Evolutionary conservation across 2,329 filamentous ascomycete species (phyloP).

Genomic region (Colletotrichum sojae): DNA sequence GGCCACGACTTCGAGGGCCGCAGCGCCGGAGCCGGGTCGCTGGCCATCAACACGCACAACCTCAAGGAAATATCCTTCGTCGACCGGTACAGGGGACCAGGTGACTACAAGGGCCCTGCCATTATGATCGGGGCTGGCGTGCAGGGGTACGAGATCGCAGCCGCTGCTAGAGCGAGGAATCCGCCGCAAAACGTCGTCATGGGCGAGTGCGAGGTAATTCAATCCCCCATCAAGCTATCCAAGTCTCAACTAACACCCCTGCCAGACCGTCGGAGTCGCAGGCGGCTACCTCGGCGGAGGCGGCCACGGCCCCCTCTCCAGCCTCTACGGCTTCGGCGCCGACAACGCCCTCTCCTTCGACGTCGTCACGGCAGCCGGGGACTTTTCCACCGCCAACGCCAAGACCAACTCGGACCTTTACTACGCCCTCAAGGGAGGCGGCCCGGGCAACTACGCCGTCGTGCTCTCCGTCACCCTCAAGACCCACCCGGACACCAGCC

Average conservation of each 20-base stretch:
- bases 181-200: constrained; percentile 61
- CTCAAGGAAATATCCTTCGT: constrained; percentile 63
- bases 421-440: constrained; percentile 70
- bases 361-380: constrained; percentile 61
- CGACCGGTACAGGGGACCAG: constrained; percentile 50
- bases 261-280: constrained; percentile 67
- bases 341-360: constrained; percentile 65
- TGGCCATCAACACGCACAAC: constrained; percentile 70
- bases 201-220: constrained; percentile 62
- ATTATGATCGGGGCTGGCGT: constrained; percentile 70
- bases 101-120: constrained; percentile 63
- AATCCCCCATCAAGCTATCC: background rate
- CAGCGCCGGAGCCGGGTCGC: constrained; percentile 72
- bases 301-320: constrained; percentile 65
- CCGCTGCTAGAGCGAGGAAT: constrained; percentile 55
- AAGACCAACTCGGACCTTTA: constrained; percentile 66
- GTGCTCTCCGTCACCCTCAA: constrained; percentile 68
- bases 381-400: constrained; percentile 59
- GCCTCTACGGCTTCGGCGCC: constrained; percentile 59
- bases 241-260: background rate
- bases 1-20: constrained; percentile 72
- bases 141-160: constrained; percentile 60
- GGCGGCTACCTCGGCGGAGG: constrained; percentile 75
- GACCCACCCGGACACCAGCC: constrained; percentile 54
- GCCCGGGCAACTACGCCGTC: constrained; percentile 66